Percentiles rank a stretch among this genome's conserved stretches.
Evolutionary conservation across 2,329 filamentous ascomycete species (phyloP).

Genomic region (Pseudogymnoascus sp.): DNA sequence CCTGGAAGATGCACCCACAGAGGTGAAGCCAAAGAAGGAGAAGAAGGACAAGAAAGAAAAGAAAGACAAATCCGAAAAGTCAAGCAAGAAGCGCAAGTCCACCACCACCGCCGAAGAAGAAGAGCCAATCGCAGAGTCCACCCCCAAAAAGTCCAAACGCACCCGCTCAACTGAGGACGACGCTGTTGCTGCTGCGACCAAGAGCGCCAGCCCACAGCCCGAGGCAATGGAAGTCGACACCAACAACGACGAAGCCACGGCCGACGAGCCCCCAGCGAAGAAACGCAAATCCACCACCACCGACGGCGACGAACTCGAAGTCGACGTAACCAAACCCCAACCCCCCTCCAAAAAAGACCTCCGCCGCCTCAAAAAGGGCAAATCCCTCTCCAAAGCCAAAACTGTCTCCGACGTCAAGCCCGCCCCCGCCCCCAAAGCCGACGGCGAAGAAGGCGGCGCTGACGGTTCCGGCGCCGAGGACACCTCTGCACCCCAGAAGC

Average conservation of each 20-base stretch:
- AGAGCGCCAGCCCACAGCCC: slow-evolving; percentile 12
- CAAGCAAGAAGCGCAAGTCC: slow-evolving; percentile 40
- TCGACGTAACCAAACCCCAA: slow-evolving; percentile 82
- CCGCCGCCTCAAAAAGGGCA: slow-evolving; percentile 81
- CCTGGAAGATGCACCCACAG: neutral
- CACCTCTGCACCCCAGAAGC: slow-evolving; percentile 26
- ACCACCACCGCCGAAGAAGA: slow-evolving; percentile 25
- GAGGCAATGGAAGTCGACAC: slow-evolving; percentile 1
- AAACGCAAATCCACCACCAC: slow-evolving; percentile 59
- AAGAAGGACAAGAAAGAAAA: slow-evolving; percentile 16
- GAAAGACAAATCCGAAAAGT: slow-evolving; percentile 26
- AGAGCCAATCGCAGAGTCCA: neutral
- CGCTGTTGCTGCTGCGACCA: neutral
- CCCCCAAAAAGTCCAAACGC: neutral
- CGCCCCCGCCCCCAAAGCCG: slow-evolving; percentile 25
- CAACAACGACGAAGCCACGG: neutral
- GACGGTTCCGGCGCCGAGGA: slow-evolving; percentile 9
- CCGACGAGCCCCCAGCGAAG: slow-evolving; percentile 23
- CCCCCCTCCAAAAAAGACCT: slow-evolving; percentile 91
- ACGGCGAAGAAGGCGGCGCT: slow-evolving; percentile 30
- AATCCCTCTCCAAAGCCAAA: slow-evolving; percentile 42
- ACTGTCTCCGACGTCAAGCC: slow-evolving; percentile 32
- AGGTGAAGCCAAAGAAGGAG: slow-evolving; percentile 13
- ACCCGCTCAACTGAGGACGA: neutral
- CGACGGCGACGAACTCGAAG: slow-evolving; percentile 66